A percentile compares a stretch with the other conserved stretches of the same genome.
Conservation (phyloP, 2,329 filamentous ascomycete genomes). For the Polytolypa hystricis region DNA sequence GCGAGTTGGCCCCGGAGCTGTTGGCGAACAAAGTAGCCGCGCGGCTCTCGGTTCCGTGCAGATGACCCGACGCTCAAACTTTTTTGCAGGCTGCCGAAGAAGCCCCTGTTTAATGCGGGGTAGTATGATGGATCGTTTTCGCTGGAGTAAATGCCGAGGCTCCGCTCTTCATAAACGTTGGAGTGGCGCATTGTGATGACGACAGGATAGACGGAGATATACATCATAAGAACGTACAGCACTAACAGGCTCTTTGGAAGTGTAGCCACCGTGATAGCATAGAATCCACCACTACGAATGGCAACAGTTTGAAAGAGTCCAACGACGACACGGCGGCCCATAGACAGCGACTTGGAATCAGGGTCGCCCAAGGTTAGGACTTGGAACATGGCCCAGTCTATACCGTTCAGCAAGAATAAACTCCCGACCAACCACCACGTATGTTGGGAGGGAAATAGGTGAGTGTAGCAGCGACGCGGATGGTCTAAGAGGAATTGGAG, state of each 20-base stretch:
- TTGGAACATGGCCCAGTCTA: constrained; percentile 45
- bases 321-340: constrained; percentile 41
- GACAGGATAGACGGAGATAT: constrained; percentile 89
- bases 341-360: constrained; percentile 34
- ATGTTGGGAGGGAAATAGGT: constrained; percentile 46
- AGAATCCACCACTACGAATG: constrained; percentile 37
- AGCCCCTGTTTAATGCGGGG: constrained; percentile 25
- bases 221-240: constrained; percentile 88
- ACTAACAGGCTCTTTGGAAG: constrained; percentile 44
- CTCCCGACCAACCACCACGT: constrained; percentile 47
- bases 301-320: constrained; percentile 48
- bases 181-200: constrained; percentile 73
- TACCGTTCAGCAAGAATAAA: constrained; percentile 40
- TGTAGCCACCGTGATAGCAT: constrained; percentile 39
- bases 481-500: constrained; percentile 50
- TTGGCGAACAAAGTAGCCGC: constrained; percentile 40
- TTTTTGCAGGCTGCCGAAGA: constrained; percentile 44
- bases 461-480: constrained; percentile 50
- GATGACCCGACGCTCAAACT: no score
- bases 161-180: constrained; percentile 58
- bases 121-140: constrained; percentile 13
- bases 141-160: constrained; percentile 44
- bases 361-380: constrained; percentile 41
- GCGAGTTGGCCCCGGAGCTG: constrained; percentile 55
- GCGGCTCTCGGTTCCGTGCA: constrained; percentile 26